Evolutionary conservation across 331 rosid species (phyloP), one percentile per base, ranked within the genome.

Genomic region (Rhamnella rubrinervis): DNA sequence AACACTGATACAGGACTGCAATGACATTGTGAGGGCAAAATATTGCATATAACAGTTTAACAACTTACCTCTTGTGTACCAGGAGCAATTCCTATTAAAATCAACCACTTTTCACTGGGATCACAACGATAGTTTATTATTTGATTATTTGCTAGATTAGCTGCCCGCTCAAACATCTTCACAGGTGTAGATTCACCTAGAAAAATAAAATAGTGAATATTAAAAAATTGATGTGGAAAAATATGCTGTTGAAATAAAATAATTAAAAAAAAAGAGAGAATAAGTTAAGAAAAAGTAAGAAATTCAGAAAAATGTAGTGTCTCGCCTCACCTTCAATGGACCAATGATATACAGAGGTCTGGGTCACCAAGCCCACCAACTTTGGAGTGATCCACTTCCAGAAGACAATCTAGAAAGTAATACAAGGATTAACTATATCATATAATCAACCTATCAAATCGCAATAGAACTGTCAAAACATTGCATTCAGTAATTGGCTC

Each of bases 371-470:
- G 47, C 78, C 82, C 20, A 78, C 21, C 66, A 72, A 67, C 63
- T 72, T 72, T 21, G 82, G 71, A 47, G 82, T 72, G 56, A 78
- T 68, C 82, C 82, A 78, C 82, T 78, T 78, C 78, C 82, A 78
- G 35, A 78, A 78, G 40, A 78, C 82, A 55, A 78, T 40, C 82
- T 78, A 47, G 7, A 71, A 59, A 60, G 14, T 58, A 14, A 69
- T 17, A 61, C 31, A 51, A 56, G 12, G 44, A 50, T 66, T 44
- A 4, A 26, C 41, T 16, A 23, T 23, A 0, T 40, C 18, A 55
- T 15, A 23, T 28, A 23, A 71, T 61, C 23, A 53, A 35, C 11
- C 40, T 0, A 59, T 10, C 20, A 58, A 0, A 19, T 16, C 28
- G 28, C 25, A 67, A 40, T 6, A 2, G 25, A 25, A 58, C 63